Evolutionary conservation across 371 early-diverging fungal genomes (phyloP).

Genomic region (Apophysomyces ossiformis): DNA sequence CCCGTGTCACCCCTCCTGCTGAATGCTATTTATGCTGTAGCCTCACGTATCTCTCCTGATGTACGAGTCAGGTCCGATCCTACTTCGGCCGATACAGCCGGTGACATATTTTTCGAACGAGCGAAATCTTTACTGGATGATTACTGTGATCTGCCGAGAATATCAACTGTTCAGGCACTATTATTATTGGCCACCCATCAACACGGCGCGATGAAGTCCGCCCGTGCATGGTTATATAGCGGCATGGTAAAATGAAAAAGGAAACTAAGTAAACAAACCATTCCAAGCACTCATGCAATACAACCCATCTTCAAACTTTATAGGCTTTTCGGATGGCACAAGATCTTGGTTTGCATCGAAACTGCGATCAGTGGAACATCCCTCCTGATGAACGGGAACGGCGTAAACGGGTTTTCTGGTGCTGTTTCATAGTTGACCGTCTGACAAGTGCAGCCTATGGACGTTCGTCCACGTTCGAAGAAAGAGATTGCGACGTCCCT

Average conservation of each 20-base stretch:
- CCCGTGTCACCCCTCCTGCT: conserved; percentile 47
- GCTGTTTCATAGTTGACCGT: conserved; percentile 53
- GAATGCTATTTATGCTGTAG: conserved; percentile 56
- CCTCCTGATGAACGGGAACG: conserved; percentile 46
- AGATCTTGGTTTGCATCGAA: conserved; percentile 50
- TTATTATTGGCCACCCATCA: conserved; percentile 58
- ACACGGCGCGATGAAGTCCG: conserved; percentile 54
- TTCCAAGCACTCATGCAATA: not conserved
- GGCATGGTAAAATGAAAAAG: conserved; percentile 44
- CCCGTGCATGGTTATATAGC: conserved; percentile 54
- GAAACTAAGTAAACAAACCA: not conserved
- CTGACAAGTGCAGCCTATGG: conserved; percentile 48
- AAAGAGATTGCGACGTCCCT: conserved; percentile 52
- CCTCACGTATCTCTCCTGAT: conserved; percentile 51
- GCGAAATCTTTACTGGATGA: conserved; percentile 56
- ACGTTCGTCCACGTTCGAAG: conserved; percentile 45
- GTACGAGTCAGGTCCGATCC: conserved; percentile 40
- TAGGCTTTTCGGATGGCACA: conserved; percentile 60
- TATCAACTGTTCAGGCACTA: conserved; percentile 66
- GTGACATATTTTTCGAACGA: conserved; percentile 51
- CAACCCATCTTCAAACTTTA: not conserved
- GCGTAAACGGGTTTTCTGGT: conserved; percentile 57
- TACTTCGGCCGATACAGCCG: conserved; percentile 40
- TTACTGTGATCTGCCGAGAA: conserved; percentile 59
- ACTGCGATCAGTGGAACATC: conserved; percentile 51